Evolutionary conservation across 306 rosid species (phyloP).

Genomic region (Sechiopsis laciniata): DNA sequence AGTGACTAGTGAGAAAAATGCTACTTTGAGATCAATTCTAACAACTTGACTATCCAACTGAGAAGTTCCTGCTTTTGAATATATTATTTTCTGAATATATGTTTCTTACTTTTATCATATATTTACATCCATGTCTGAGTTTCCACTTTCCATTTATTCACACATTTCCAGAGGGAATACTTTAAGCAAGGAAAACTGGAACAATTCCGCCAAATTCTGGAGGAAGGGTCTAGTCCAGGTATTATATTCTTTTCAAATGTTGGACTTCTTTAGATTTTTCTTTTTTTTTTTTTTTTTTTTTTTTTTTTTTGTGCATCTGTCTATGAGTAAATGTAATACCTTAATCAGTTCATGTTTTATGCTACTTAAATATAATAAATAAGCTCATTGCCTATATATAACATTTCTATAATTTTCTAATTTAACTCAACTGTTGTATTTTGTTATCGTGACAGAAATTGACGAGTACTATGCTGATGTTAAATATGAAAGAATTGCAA

Average conservation of each 20-base stretch:
- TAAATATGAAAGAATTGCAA: constrained; percentile 95
- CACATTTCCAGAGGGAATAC: constrained; percentile 73
- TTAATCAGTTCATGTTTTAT: neutral
- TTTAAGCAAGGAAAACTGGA: constrained; percentile 89
- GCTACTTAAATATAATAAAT: constrained; percentile 41
- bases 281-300: neutral
- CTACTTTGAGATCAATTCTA: constrained; percentile 11
- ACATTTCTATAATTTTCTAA: constrained; percentile 40
- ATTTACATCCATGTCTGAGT: constrained; percentile 8
- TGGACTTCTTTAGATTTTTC: neutral
- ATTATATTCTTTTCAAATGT: constrained; percentile 25
- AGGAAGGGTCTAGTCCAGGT: constrained; percentile 97
- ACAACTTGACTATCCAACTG: neutral
- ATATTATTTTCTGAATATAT: neutral
- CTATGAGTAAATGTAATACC: constrained; percentile 5
- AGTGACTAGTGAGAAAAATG: neutral
- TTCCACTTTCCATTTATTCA: constrained; percentile 5
- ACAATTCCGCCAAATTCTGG: constrained; percentile 90
- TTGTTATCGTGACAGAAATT: constrained; percentile 53
- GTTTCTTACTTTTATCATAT: neutral
- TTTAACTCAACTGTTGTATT: neutral
- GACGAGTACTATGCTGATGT: constrained; percentile 97
- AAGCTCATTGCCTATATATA: constrained; percentile 26
- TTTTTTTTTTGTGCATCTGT: neutral
- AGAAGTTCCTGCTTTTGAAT: neutral